phyloP scores from a whole-genome alignment of 2,329 filamentous ascomycete genomes.

The Trichoderma lentiforme region DNA sequence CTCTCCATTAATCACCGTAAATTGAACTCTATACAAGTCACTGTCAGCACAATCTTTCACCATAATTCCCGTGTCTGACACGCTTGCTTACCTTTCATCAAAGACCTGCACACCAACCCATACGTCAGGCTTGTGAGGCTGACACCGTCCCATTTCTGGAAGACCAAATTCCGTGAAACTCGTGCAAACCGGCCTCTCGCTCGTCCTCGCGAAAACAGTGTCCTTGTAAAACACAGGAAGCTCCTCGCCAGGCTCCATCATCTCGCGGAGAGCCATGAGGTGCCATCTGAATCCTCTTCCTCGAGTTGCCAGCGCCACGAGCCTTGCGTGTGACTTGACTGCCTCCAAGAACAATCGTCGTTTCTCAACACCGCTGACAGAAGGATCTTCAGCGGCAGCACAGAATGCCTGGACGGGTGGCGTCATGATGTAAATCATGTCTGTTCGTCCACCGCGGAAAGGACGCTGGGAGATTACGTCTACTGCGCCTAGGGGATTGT shows the following conservation, averaged over 20 bases:
- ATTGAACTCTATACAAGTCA: not conserved
- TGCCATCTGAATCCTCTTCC: slow-evolving; percentile 12
- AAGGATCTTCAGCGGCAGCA: not conserved
- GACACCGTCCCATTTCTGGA: slow-evolving; percentile 9
- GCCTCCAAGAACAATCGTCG: not conserved
- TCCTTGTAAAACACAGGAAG: not conserved
- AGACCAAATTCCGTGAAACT: slow-evolving; percentile 10
- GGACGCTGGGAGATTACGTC: slow-evolving; percentile 12
- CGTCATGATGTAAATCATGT: slow-evolving; percentile 15
- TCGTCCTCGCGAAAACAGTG: not conserved
- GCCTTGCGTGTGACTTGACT: not conserved
- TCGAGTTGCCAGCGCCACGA: not conserved
- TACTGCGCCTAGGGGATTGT: slow-evolving; percentile 8
- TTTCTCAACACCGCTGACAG: not conserved
- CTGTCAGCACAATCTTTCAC: not conserved
- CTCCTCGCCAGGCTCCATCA: slow-evolving; percentile 3
- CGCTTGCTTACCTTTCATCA: slow-evolving; percentile 2
- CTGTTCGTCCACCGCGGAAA: slow-evolving; percentile 10
- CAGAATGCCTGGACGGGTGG: not conserved
- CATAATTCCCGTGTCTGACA: not conserved
- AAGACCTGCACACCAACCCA: slow-evolving; percentile 15
- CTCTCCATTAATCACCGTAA: slow-evolving; percentile 7
- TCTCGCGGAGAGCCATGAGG: slow-evolving; percentile 2
- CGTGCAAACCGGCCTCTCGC: not conserved
- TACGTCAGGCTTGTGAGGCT: not conserved